A percentile compares a stretch with the other conserved stretches of the same genome.
phyloP scores from a whole-genome alignment of 1,139 yeast genomes.

The Yamadazyma diddensiae region DNA sequence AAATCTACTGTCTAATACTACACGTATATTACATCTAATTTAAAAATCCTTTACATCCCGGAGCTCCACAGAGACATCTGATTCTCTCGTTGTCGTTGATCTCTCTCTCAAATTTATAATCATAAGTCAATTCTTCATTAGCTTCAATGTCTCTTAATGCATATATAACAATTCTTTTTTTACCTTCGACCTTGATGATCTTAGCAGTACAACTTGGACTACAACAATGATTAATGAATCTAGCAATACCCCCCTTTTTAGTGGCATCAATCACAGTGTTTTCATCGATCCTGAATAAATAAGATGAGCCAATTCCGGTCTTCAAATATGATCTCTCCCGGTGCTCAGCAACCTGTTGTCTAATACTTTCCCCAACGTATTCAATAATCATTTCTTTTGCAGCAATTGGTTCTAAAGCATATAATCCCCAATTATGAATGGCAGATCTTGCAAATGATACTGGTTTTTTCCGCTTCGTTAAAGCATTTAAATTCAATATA shows the following conservation, averaged over 20 bases:
- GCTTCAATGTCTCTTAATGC: conserved; percentile 87
- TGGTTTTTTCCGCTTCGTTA: conserved; percentile 87
- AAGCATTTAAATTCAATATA: conserved; percentile 67
- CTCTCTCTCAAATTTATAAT: conserved; percentile 91
- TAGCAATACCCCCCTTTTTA: conserved; percentile 92
- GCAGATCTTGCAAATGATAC: conserved; percentile 96
- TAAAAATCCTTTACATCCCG: conserved; percentile 88
- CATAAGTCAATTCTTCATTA: conserved; percentile 91
- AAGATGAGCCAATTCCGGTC: conserved; percentile 94
- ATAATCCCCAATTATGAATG: conserved; percentile 96
- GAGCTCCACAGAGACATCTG: conserved; percentile 91
- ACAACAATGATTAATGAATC: conserved; percentile 96
- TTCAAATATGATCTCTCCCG: conserved; percentile 83
- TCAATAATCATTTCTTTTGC: conserved; percentile 97
- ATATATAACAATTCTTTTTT: conserved; percentile 89
- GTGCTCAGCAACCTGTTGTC: conserved; percentile 93
- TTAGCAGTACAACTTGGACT: conserved; percentile 97
- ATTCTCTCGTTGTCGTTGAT: conserved; percentile 87
- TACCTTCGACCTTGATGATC: conserved; percentile 92
- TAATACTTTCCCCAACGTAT: conserved; percentile 93
- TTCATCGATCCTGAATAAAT: conserved; percentile 88
- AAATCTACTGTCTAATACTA: too few species aligned
- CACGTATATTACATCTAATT: too few species aligned
- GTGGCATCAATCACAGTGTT: conserved; percentile 97
- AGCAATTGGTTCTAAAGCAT: conserved; percentile 91